Evolutionary conservation across 345 rosid species (phyloP).

Genomic region (Citrus australasica): DNA sequence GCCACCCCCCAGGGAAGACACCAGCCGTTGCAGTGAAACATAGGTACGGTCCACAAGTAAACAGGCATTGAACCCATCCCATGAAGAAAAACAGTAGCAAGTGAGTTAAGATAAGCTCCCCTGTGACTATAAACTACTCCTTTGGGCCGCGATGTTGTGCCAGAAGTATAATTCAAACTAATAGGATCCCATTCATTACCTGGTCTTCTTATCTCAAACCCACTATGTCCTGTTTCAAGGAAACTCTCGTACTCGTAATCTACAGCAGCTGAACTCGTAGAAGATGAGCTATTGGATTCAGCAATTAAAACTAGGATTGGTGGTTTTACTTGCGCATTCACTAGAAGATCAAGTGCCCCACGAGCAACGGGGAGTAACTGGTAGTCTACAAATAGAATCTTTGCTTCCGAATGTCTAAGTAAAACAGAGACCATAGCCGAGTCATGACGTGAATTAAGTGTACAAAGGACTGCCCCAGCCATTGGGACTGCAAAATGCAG

Average conservation of each 20-base stretch:
- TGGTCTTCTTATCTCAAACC: slow-evolving; percentile 47
- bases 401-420: slow-evolving; percentile 54
- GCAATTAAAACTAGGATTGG: slow-evolving; percentile 49
- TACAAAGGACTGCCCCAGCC: slow-evolving; percentile 71
- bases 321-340: slow-evolving; percentile 23
- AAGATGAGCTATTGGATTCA: slow-evolving; percentile 22
- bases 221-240: slow-evolving; percentile 33
- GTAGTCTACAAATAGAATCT: slow-evolving; percentile 54
- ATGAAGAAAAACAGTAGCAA: slow-evolving; percentile 55
- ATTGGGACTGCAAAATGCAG: slow-evolving; percentile 84
- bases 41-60: slow-evolving; percentile 87
- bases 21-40: slow-evolving; percentile 97
- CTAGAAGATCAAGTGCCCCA: slow-evolving; percentile 48
- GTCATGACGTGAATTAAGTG: slow-evolving; percentile 65
- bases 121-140: slow-evolving; percentile 87
- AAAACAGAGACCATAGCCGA: slow-evolving; percentile 48
- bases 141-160: slow-evolving; percentile 81
- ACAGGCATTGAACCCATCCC: slow-evolving; percentile 51
- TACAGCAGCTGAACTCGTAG: background rate
- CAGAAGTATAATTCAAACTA: slow-evolving; percentile 78
- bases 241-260: slow-evolving; percentile 48
- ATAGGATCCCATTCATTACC: slow-evolving; percentile 77
- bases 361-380: slow-evolving; percentile 51
- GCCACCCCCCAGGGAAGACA: slow-evolving; percentile 85
- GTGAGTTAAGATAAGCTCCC: slow-evolving; percentile 79